Evolutionary conservation across 1,284 basidiomycete genomes (phyloP).

Genomic region (Boletus sp.): DNA sequence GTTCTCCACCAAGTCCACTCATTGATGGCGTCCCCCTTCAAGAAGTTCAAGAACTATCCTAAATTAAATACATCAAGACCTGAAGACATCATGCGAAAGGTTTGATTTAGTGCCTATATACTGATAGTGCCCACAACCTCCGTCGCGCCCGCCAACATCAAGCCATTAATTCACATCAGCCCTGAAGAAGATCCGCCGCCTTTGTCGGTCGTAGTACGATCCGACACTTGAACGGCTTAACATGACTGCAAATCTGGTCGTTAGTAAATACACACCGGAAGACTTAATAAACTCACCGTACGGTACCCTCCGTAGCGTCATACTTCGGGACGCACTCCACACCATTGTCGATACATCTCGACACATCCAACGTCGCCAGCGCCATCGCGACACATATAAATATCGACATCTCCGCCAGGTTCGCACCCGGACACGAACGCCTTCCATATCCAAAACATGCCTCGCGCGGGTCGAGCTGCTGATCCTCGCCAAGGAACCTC

Average conservation of each 20-base stretch:
- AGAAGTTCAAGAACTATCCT: too few species aligned
- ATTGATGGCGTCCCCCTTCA: too few species aligned
- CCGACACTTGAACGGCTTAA: constrained; percentile 19
- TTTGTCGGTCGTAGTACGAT: constrained; percentile 7
- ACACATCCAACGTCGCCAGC: constrained; percentile 15
- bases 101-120: too few species aligned
- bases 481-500: constrained; percentile 13
- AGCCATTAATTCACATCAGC: too few species aligned
- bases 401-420: constrained; percentile 11
- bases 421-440: constrained; percentile 12
- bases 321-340: constrained; percentile 7
- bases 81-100: too few species aligned
- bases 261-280: neutral
- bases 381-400: constrained; percentile 20
- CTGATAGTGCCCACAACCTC: too few species aligned
- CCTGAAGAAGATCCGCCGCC: constrained; percentile 1
- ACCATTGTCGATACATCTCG: constrained; percentile 8
- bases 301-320: constrained; percentile 1
- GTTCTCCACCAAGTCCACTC: too few species aligned
- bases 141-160: too few species aligned
- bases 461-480: constrained; percentile 11
- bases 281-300: too few species aligned
- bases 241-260: neutral
- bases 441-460: constrained; percentile 21
- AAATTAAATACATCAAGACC: too few species aligned